Evolutionary conservation across 768 basidiomycete species (phyloP).

Genomic region (Russula griseocarnosa): DNA sequence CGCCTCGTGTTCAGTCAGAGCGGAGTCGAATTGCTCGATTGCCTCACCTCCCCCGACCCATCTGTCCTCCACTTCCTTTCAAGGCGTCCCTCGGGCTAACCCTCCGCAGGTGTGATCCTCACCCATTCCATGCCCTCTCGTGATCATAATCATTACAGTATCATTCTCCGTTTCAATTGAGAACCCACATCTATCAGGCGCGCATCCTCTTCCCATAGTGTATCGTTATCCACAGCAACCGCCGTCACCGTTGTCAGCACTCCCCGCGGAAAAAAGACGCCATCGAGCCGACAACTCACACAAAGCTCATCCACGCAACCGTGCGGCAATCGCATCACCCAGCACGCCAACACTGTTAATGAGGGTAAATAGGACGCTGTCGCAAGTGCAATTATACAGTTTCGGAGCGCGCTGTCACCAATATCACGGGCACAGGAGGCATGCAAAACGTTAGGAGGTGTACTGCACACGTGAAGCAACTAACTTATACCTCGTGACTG

Average conservation of each 20-base stretch:
- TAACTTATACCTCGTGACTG: slow-evolving; percentile 45
- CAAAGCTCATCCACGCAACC: slow-evolving; percentile 48
- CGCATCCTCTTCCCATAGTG: slow-evolving; percentile 55
- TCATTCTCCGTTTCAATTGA: slow-evolving; percentile 41
- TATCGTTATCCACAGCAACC: slow-evolving; percentile 51
- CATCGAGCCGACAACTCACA: slow-evolving; percentile 39
- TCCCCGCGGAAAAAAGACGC: neutral
- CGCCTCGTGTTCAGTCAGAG: neutral
- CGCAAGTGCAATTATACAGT: slow-evolving; percentile 41
- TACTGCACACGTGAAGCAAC: slow-evolving; percentile 28
- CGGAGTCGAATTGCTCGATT: neutral
- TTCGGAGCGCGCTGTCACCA: slow-evolving; percentile 44
- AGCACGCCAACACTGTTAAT: slow-evolving; percentile 52
- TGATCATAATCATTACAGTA: neutral
- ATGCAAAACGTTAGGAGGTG: neutral
- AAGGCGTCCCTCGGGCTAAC: neutral
- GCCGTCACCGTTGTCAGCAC: slow-evolving; percentile 6
- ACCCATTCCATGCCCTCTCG: neutral
- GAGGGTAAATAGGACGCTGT: slow-evolving; percentile 51
- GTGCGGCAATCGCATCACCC: slow-evolving; percentile 44
- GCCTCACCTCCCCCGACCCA: neutral
- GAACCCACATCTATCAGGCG: slow-evolving; percentile 52
- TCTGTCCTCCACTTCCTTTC: neutral
- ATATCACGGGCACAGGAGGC: neutral
- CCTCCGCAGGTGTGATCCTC: neutral